Evolutionary conservation across 306 rosid species (phyloP).

Genomic region (Cucurbita ficifolia): DNA sequence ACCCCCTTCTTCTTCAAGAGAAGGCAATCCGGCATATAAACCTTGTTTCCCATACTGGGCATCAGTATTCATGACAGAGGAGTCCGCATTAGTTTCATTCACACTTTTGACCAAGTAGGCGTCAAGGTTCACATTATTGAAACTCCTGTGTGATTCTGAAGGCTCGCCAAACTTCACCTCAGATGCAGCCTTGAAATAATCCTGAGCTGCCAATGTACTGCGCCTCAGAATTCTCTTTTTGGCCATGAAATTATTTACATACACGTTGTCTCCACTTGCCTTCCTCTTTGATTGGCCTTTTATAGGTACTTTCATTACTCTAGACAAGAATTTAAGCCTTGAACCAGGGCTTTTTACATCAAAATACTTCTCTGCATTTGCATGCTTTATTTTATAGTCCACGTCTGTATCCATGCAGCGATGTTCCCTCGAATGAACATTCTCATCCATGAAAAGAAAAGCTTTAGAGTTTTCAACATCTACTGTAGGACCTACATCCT

Average conservation of each 20-base stretch:
- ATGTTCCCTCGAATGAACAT: conserved; percentile 47
- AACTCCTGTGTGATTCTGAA: conserved; percentile 19
- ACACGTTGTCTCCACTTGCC: conserved; percentile 38
- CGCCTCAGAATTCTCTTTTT: conserved; percentile 56
- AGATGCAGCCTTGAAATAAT: conserved; percentile 40
- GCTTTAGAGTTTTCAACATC: conserved; percentile 19
- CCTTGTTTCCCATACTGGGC: conserved; percentile 12
- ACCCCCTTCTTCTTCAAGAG: conserved; percentile 18
- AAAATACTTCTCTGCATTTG: conserved; percentile 69
- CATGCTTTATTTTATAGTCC: conserved; percentile 71
- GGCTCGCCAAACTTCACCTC: conserved; percentile 27
- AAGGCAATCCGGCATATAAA: conserved; percentile 11
- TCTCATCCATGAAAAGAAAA: conserved; percentile 46
- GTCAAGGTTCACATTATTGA: conserved; percentile 22
- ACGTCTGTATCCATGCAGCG: conserved; percentile 61
- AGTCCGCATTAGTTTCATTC: conserved; percentile 22
- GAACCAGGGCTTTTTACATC: conserved; percentile 47
- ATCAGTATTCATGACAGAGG: conserved; percentile 7
- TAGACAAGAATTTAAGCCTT: conserved; percentile 55
- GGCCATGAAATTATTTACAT: conserved; percentile 27
- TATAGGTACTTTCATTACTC: conserved; percentile 32
- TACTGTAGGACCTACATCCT: conserved; percentile 16
- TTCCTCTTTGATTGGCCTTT: conserved; percentile 43
- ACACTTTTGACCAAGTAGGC: conserved; percentile 25
- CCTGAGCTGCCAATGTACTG: conserved; percentile 53